A percentile compares a stretch with the other conserved stretches of the same genome.
Evolutionary conservation across 331 rosid genomes (phyloP).

Genomic region (Arachis monticola): DNA sequence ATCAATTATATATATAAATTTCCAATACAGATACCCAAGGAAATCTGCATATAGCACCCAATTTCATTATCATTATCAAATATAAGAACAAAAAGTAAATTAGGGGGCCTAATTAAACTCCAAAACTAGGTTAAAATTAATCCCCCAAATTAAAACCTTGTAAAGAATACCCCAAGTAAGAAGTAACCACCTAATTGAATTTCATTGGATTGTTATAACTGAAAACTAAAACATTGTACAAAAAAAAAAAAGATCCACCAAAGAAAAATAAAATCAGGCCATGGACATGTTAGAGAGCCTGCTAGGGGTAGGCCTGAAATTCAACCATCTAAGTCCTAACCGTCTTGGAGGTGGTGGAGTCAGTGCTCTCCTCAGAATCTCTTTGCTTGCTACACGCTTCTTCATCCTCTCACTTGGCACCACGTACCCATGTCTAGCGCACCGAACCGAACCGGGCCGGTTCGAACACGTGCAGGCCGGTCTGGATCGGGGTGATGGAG

Average conservation of each 20-base stretch:
- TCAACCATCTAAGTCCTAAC: slow-evolving; percentile 72
- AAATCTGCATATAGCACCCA: not conserved
- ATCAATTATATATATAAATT: slow-evolving; percentile 1
- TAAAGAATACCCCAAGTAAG: not conserved
- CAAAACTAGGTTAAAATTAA: slow-evolving; percentile 4
- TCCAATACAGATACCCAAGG: not conserved
- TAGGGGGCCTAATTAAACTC: not conserved
- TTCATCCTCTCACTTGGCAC: slow-evolving; percentile 55
- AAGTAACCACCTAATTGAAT: slow-evolving; percentile 24
- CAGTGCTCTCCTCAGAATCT: slow-evolving; percentile 77
- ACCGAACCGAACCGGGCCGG: slow-evolving; percentile 58
- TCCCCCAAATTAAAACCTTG: slow-evolving; percentile 13
- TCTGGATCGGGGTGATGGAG: slow-evolving; percentile 47
- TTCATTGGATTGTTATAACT: slow-evolving; percentile 39
- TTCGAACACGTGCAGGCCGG: slow-evolving; percentile 56
- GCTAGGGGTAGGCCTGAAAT: slow-evolving; percentile 87
- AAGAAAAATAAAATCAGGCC: slow-evolving; percentile 44
- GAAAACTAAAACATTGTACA: not conserved
- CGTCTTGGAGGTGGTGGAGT: slow-evolving; percentile 63
- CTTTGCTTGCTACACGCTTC: slow-evolving; percentile 62
- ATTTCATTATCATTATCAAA: slow-evolving; percentile 10
- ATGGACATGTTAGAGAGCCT: slow-evolving; percentile 84
- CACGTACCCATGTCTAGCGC: slow-evolving; percentile 54
- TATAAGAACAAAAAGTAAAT: not conserved
- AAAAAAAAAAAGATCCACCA: not conserved